Evolutionary conservation across 768 basidiomycete genomes (phyloP).

Genomic region (Infundibulicybe gibba): DNA sequence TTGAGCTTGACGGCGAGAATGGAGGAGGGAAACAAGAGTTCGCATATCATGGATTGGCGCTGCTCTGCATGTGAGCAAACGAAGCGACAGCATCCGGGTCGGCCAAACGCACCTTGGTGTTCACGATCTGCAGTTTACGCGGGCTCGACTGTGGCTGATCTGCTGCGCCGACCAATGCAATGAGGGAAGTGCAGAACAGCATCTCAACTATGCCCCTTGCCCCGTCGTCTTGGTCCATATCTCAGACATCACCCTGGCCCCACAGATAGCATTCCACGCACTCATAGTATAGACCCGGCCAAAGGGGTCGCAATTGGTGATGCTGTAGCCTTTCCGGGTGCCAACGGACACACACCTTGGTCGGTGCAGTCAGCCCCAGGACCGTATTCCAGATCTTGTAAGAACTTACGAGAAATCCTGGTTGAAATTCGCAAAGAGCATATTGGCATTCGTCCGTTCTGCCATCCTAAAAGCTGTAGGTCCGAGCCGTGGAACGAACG

Average conservation of each 20-base stretch:
- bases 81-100: not conserved
- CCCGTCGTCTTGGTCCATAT: conserved; percentile 70
- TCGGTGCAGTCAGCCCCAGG: not conserved
- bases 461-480: conserved; percentile 22
- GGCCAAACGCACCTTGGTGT: conserved; percentile 76
- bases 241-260: not conserved
- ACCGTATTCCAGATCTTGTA: not conserved
- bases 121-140: conserved; percentile 94
- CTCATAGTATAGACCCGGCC: conserved; percentile 95
- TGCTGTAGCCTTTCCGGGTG: conserved; percentile 92
- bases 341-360: conserved; percentile 88
- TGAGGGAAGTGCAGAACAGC: conserved; percentile 98
- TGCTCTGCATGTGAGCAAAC: conserved; percentile 19
- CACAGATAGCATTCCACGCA: conserved; percentile 35
- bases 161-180: conserved; percentile 94
- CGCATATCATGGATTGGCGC: conserved; percentile 99
- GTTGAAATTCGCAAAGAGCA: conserved; percentile 94
- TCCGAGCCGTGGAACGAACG: no score
- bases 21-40: conserved; percentile 93
- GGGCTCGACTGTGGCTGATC: conserved; percentile 90
- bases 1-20: conserved; percentile 98
- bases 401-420: conserved; percentile 87
- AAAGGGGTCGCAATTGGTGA: conserved; percentile 98
- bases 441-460: conserved; percentile 37
- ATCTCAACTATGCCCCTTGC: conserved; percentile 97